These are phyloP conservation scores for Primulina eburnea DNA, from an alignment of 257 asterid genomes.

Conservation along the genomic window DNA sequence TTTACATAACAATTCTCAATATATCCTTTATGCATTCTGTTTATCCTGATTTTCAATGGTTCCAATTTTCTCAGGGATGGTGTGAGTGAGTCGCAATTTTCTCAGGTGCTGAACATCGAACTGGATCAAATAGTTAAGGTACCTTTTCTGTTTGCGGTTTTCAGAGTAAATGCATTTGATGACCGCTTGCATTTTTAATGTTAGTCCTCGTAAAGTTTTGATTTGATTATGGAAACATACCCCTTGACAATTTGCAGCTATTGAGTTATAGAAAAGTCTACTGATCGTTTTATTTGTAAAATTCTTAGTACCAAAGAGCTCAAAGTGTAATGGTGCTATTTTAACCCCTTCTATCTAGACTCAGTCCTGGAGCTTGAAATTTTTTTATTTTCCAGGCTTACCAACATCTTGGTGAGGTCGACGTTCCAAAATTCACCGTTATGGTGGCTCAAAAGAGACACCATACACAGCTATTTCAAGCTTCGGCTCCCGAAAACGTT, in stretches of 20 bases:
- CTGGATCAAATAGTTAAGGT: conserved; percentile 91
- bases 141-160: conserved; percentile 24
- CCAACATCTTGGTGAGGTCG: conserved; percentile 72
- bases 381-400: conserved; percentile 52
- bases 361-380: neutral
- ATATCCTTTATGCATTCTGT: conserved; percentile 19
- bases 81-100: conserved; percentile 87
- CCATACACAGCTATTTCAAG: conserved; percentile 77
- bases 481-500: conserved; percentile 64
- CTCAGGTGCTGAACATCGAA: conserved; percentile 73
- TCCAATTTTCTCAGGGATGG: conserved; percentile 71
- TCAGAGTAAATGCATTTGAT: conserved; percentile 3
- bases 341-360: neutral
- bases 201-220: conserved; percentile 2
- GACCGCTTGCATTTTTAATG: conserved; percentile 3
- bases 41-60: conserved; percentile 20
- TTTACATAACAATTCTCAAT: conserved; percentile 16
- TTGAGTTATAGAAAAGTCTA: neutral
- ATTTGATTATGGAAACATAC: conserved; percentile 1
- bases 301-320: neutral
- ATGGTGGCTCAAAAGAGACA: conserved; percentile 89
- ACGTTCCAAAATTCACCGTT: conserved; percentile 76
- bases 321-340: neutral
- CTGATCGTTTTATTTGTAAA: neutral
- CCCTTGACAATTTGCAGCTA: neutral